phyloP scores from a whole-genome alignment of 805 yeast species.

The Cyberlindnera samutprakarnensis region DNA sequence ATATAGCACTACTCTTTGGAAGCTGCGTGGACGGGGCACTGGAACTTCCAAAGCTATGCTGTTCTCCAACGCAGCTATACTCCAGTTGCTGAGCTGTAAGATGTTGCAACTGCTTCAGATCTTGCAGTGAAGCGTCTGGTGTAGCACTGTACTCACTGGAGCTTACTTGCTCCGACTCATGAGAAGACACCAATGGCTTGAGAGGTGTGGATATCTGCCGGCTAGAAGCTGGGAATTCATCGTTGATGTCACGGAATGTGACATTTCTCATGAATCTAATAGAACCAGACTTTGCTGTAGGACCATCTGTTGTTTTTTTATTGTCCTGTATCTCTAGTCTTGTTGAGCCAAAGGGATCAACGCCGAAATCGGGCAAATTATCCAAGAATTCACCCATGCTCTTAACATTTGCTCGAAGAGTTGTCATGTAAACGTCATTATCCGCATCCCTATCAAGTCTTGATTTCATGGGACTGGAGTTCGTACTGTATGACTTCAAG shows the following conservation, averaged over 20 bases:
- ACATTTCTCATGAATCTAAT: constrained; percentile 4
- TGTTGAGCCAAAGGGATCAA: constrained; percentile 2
- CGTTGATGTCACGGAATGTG: constrained; percentile 1
- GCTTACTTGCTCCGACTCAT: too few relatives aligned
- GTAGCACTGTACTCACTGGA: constrained; percentile 21
- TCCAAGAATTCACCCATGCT: neutral
- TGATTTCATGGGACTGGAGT: constrained; percentile 1
- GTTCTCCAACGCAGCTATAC: too few relatives aligned
- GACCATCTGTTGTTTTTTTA: too few relatives aligned
- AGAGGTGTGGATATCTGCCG: too few relatives aligned
- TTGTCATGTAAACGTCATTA: constrained; percentile 3
- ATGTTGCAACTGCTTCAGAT: neutral
- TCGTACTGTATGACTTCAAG: neutral
- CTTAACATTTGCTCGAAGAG: constrained; percentile 1
- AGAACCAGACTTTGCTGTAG: constrained; percentile 1
- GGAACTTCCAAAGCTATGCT: too few relatives aligned
- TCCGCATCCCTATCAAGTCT: constrained; percentile 2
- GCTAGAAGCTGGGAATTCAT: neutral
- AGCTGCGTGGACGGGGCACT: too few relatives aligned
- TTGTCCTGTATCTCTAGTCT: neutral
- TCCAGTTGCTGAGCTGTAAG: neutral
- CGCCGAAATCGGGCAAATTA: neutral
- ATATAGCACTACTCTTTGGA: too few relatives aligned
- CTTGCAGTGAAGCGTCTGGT: constrained; percentile 13
- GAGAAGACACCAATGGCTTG: too few relatives aligned